Evolutionary conservation across 495 filamentous ascomycete species (phyloP).

Genomic region (Chaetomium cochliodes): DNA sequence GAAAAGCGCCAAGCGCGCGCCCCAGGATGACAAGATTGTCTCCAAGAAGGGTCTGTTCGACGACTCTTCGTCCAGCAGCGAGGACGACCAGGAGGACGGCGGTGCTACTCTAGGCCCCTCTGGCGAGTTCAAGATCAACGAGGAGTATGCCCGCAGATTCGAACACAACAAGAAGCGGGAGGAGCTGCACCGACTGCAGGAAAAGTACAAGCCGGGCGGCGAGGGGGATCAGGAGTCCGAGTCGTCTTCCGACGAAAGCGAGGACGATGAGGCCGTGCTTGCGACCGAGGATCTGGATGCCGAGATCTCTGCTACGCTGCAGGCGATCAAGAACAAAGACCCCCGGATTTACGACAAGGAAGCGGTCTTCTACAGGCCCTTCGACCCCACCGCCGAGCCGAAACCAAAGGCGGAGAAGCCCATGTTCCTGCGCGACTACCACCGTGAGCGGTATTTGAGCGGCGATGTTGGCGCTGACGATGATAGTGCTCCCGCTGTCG

Average conservation of each 20-base stretch:
- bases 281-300: conserved; percentile 77
- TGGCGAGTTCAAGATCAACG: conserved; percentile 74
- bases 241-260: conserved; percentile 68
- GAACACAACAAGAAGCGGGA: conserved; percentile 96
- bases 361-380: conserved; percentile 68
- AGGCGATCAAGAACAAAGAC: conserved; percentile 85
- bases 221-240: conserved; percentile 53
- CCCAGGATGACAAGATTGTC: conserved; percentile 10
- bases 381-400: conserved; percentile 52
- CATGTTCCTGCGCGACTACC: conserved; percentile 85
- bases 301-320: conserved; percentile 79
- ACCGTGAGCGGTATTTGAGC: conserved; percentile 76
- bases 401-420: conserved; percentile 70
- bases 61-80: conserved; percentile 44
- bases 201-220: conserved; percentile 72
- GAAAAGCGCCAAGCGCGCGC: conserved; percentile 21
- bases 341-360: conserved; percentile 82
- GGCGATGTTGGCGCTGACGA: conserved; percentile 57
- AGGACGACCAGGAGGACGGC: conserved; percentile 57
- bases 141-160: conserved; percentile 84
- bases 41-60: conserved; percentile 35
- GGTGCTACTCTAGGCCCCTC: conserved; percentile 53
- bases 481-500: conserved; percentile 54
- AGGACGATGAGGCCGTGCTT: conserved; percentile 86
- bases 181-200: conserved; percentile 82